phyloP scores from a whole-genome alignment of 768 basidiomycete species.

The Lactifluus piperatus region DNA sequence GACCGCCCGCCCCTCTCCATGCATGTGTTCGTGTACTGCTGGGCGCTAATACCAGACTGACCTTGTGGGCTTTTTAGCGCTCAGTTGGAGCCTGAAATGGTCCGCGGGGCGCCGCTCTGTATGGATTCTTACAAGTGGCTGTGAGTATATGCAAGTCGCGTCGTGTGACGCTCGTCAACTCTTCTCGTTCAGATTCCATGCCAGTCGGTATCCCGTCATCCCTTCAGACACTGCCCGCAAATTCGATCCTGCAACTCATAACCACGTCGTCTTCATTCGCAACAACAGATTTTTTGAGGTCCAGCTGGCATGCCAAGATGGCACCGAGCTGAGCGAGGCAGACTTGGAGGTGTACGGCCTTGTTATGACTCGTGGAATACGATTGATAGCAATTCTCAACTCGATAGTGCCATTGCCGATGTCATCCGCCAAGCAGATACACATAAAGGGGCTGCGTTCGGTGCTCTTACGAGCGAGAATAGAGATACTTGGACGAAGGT shows the following conservation, averaged over 20 bases:
- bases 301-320: slow-evolving; percentile 52
- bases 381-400: slow-evolving; percentile 34
- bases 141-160: slow-evolving; percentile 30
- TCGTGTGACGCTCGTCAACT: neutral
- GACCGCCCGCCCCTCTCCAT: no score
- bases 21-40: no score
- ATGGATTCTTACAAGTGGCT: slow-evolving; percentile 97
- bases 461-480: slow-evolving; percentile 83
- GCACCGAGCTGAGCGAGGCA: slow-evolving; percentile 62
- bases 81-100: slow-evolving; percentile 81
- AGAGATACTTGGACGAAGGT: slow-evolving; percentile 86
- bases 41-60: neutral
- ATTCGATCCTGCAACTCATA: slow-evolving; percentile 63
- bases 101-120: slow-evolving; percentile 67
- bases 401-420: slow-evolving; percentile 36
- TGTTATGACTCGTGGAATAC: neutral
- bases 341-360: slow-evolving; percentile 65
- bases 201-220: slow-evolving; percentile 78
- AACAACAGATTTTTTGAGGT: slow-evolving; percentile 91
- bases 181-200: slow-evolving; percentile 61
- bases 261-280: slow-evolving; percentile 85
- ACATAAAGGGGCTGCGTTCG: slow-evolving; percentile 41
- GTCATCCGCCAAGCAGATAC: slow-evolving; percentile 57
- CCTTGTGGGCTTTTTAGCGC: slow-evolving; percentile 34
- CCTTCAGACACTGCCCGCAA: slow-evolving; percentile 79